Evolutionary conservation across 1,139 yeast genomes (phyloP), one percentile per base, ranked within the genome.

Genomic region (Starmera stellimalicola): DNA sequence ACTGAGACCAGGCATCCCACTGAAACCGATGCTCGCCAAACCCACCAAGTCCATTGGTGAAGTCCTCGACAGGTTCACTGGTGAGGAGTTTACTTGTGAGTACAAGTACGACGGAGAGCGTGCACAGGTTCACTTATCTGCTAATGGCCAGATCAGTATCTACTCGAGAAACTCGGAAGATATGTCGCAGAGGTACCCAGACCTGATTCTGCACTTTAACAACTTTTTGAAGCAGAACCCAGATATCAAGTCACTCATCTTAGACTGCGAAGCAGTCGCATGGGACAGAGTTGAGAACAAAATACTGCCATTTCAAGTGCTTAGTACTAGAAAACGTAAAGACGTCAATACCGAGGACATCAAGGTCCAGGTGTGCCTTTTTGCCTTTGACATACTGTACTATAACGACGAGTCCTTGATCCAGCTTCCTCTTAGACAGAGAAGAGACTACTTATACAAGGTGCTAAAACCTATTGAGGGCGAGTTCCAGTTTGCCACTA

Each of bases 241-340:
- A 10, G 36, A 45, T 1, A 59, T 62, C 3, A 62, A 64, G 32
- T 73, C 77, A 2, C 55, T 88, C 57, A 85, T 91, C 38, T 57
- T 91, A 37, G 99, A 91, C 54, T 84, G 96, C 58, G 99, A 91
- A 57, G 96, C 96, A 6, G 98, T 93, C n/a, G 99, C 98, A 0
- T 91, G 95, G 95, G 96, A 91, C 55, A 64, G 79, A 38, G 77
- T 66, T 31, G 65, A 69, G 16, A 58, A 74, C 19, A 83, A 80
- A 53, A 88, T 93, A 36, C 61, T 91, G 37, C 98, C 99, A 0
- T 91, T 91, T 58, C 99, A 91, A 55, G 79, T 85, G 0, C 61
- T 91, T 33, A 81, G 95, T 2, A 91, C 98, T 0, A 73, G 99
- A 54, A 91, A 91, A 57, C 72, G 97, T 36, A 93, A 91, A 55